Evolutionary conservation across 139 green algal species (phyloP), one percentile per base, ranked within the genome.

Genomic region (Micractinium conductrix): DNA sequence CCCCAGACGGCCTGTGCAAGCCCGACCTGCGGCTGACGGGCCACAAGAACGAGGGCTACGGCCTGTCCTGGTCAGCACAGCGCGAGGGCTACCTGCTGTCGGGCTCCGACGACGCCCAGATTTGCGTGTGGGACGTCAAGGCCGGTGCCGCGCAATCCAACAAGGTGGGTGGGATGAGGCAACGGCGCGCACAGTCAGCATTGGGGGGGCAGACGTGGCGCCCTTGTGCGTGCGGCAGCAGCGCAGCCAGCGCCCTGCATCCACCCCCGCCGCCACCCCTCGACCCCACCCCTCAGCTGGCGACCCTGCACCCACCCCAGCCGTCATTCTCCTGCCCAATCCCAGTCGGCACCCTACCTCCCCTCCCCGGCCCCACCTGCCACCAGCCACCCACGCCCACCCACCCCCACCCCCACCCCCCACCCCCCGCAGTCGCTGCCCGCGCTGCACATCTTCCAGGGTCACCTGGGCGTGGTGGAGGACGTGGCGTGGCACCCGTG

Each of bases 51-150:
- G 96, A 99, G 86, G 97, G 97, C 19, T 99, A 99, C 79, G 97
- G 97, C 38, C 90, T 99, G 26, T 96, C 96, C 6, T 99, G 97
- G 97, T 97, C 91, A 71, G 93, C 93, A 10, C 94, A 97, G 84
- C 87, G 86, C 79, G 81, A 93, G 68, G 95, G 96, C 17, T 92
- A 97, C 87, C 87, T 99, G 86, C 91, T 99, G n/a, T 95, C 85
- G 37, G 97, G 97, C 38, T 98, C 93, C 8, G 97, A 99, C 83
- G 97, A 99, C 85, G 95, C 95, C 8, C 95, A 99, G 84, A 99
- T 99, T 84, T 99, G 97, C 93, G 73, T 99, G 35, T 99, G 97
- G 97, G 97, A 99, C 88, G 95, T 99, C 63, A 89, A 82, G 45
- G 83, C n/a, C n/a, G n/a, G 60, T 44, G 43, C 74, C 45, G 79